Percentiles rank a stretch among this genome's conserved stretches.
These are phyloP conservation scores for Epichloe amarillans DNA, from an alignment of 2,329 filamentous ascomycete species.

Conservation along the genomic window DNA sequence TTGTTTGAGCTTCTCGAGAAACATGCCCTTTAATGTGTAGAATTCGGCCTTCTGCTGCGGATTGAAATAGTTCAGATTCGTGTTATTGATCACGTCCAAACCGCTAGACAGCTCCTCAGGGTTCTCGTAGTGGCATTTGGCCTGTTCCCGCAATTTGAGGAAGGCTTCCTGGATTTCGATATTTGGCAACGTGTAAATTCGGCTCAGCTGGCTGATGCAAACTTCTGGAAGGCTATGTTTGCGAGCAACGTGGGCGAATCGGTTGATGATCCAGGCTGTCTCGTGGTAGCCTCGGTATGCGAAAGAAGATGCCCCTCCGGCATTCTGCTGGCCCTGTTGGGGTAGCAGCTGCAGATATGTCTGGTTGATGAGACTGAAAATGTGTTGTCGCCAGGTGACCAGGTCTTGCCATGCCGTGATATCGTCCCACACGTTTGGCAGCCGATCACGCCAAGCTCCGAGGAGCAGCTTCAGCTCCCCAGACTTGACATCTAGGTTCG, in stretches of 20 bases:
- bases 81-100: constrained; percentile 98
- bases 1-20: constrained; percentile 83
- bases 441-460: constrained; percentile 85
- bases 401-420: constrained; percentile 99
- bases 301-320: constrained; percentile 73
- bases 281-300: constrained; percentile 97
- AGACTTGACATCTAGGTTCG: constrained; percentile 85
- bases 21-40: constrained; percentile 99
- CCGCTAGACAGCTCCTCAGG: constrained; percentile 82
- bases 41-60: constrained; percentile 95
- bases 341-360: constrained; percentile 83
- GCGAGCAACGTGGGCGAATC: constrained; percentile 91
- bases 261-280: constrained; percentile 99
- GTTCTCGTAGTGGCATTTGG: constrained; percentile 97
- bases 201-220: constrained; percentile 90
- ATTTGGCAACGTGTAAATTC: constrained; percentile 96
- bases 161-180: constrained; percentile 99
- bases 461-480: constrained; percentile 89
- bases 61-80: constrained; percentile 96
- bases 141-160: constrained; percentile 94
- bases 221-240: constrained; percentile 96
- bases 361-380: constrained; percentile 92
- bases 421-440: constrained; percentile 98
- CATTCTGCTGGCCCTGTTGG: constrained; percentile 58
- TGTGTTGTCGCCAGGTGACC: constrained; percentile 98